Evolutionary conservation across 2,329 filamentous ascomycete genomes (phyloP), one percentile per base, ranked within the genome.

Genomic region (Exserohilum turcica): DNA sequence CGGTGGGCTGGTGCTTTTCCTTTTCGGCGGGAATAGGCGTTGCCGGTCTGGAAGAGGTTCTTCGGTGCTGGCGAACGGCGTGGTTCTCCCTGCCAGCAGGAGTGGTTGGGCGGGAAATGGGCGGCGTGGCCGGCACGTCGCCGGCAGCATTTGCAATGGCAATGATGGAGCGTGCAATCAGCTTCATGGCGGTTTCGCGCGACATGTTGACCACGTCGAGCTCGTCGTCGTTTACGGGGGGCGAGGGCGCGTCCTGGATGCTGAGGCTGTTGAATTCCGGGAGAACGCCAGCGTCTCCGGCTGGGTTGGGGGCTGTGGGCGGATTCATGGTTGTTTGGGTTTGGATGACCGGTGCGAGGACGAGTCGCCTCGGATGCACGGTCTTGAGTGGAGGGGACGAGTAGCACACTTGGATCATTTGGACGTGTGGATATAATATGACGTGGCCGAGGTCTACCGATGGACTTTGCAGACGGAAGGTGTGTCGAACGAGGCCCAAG

Each of bases 101-200:
- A n/a, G 86, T 82, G 2, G 81, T 82, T 0, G 84, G 84, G 19
- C 81, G 82, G 47, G 81, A 82, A 2, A 87, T 82, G 5, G 89
- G 88, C 49, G 88, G 90, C n/a, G 88, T 94, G 13, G 88, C 89
- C 18, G 90, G 90, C 10, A 94, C 80, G 67, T 96, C 90, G 68
- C 90, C 89, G 1, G 88, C 90, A 53, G 87, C 80, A 58, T 83
- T 82, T 24, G 91, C 87, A 45, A 94, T 80, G 3, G 85, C 81
- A 65, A 77, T 70, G 13, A 80, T 67, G 10, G 75, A 73, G 33
- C 85, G 81, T 61, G 87, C 87, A n/a, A 97, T 82, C 59, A 96
- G 79, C 67, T 88, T 89, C 67, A 97, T 82, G 5, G 92, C 92
- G 2, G 86, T 86, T 45, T 87, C 80, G 3, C 91, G 86, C 1